Evolutionary conservation across 23 red algal genomes (phyloP), one percentile per base, ranked within the genome.

Genomic region (Gracilaria caudata): DNA sequence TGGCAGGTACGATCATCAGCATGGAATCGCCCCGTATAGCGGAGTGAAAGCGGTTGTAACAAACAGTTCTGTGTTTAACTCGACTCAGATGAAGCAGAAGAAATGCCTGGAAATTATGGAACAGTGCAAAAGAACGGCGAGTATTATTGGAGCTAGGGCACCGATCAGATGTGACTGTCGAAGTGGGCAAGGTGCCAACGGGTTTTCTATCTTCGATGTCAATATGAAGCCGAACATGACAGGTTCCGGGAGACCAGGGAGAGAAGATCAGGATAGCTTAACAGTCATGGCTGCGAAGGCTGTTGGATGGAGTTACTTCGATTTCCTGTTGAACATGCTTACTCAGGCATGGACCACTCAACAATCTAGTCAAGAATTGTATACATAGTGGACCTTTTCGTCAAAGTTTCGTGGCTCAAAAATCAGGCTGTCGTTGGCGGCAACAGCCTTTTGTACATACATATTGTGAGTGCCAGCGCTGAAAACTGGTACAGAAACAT

Each of bases 181-280:
- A n/a, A 28, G 68, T 3, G 68, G 68, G 37, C 19, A 23, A 21
- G 68, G n/a, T 28, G 20, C 37, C 20, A 25, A 45, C 68, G 68
- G 68, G 21, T 73, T 73, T 73, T 20, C 68, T 38, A 38, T 73
- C n/a, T 36, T 73, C n/a, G 68, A 73, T 45, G 68, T 73, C 14
- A 73, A 73, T 25, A 43, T 34, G 19, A 73, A 73, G 68, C 68
- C 68, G 2, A 73, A 73, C 8, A 19, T 73, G 68, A 73, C 68
- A 38, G 68, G 37, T 45, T 38, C 68, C 37, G 68, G 68, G 7
- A 38, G 68, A 45, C 68, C 68, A 45, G 68, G 68, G 68, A 38
- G 68, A 45, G 68, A 25, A 23, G 68, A 73, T 45, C 68, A 73
- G 68, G 68, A 73, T 23, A 73, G 68, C 68, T 45, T 73, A 45